These are phyloP conservation scores for Symbiotaphrina buchneri DNA, from an alignment of 495 filamentous ascomycete species.

Conservation along the genomic window DNA sequence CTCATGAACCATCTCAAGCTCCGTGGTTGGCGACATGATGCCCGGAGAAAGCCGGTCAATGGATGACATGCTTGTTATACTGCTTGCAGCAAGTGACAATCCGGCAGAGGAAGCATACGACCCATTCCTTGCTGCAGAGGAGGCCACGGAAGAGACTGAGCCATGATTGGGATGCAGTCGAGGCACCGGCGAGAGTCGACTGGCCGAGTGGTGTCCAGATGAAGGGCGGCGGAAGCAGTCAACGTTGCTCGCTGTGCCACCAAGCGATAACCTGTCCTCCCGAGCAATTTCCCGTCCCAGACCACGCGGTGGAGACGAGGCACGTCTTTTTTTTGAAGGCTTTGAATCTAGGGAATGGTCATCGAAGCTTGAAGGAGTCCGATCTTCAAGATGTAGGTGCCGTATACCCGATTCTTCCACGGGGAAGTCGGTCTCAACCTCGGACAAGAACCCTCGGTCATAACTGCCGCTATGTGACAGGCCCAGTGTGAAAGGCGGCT, in stretches of 20 bases:
- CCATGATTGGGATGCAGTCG: constrained; percentile 36
- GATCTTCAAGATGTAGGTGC: constrained; percentile 17
- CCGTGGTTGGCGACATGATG: constrained; percentile 36
- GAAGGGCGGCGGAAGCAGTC: constrained; percentile 43
- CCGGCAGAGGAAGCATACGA: constrained; percentile 49
- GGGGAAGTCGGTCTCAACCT: constrained; percentile 14
- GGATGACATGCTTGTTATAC: constrained; percentile 47
- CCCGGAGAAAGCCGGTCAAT: constrained; percentile 54
- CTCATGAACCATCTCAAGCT: constrained; percentile 22
- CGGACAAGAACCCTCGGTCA: constrained; percentile 43
- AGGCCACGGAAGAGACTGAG: constrained; percentile 54
- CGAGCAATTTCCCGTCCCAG: constrained; percentile 35
- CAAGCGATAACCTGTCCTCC: constrained; percentile 20
- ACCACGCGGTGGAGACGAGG: constrained; percentile 46
- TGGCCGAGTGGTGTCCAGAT: constrained; percentile 1
- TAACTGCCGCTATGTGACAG: constrained; percentile 22
- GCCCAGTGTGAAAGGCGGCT: too few species aligned
- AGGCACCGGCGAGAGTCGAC: constrained; percentile 29
- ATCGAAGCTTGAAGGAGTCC: constrained; percentile 19
- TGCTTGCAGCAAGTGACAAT: constrained; percentile 43
- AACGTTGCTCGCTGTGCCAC: constrained; percentile 15
- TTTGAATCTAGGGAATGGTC: constrained; percentile 17
- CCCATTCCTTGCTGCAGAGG: constrained; percentile 41
- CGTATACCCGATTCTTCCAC: constrained; percentile 17
- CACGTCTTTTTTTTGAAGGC: constrained; percentile 51